Evolutionary conservation across 257 asterid genomes (phyloP), one percentile per base, ranked within the genome.

Genomic region (Datura wrightii): DNA sequence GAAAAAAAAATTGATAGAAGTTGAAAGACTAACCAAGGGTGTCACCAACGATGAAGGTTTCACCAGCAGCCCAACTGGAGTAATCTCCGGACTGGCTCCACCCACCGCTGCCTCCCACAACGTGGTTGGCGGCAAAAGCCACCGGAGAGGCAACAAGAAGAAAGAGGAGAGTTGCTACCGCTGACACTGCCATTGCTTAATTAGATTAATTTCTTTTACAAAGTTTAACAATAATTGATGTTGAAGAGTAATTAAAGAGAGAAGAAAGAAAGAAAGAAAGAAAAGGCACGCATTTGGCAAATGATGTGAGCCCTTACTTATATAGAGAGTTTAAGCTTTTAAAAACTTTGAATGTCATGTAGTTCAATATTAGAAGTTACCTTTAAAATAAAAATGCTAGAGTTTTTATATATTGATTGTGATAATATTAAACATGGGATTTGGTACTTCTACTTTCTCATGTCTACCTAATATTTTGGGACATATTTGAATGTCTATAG

Each of bases 61-160:
- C 69, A 63, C 85, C 90, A 10, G 66, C 67, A 50, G 94, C 90
- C 98, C 98, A 94, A 31, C 15, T 54, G 52, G 1, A 84, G 48
- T 90, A 92, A 85, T 89, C 79, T 37, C 70, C 83, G 13, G 74
- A 63, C 16, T 82, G 83, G 79, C 10, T 59, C 97, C 98, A 94
- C 59, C 92, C 91, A 10, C 52, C 3, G 55, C 8, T 3, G 70
- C 90, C 97, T 7, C 97, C 98, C 2, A 94, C 97, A 18, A 42
- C 59, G 87, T 89, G 89, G 48, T 88, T 82, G 5, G 85, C 88
- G 65, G 85, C 92, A 31, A 90, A 91, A 59, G 87, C 90, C 1
- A 86, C 93, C n/a, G 92, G 90, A 86, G 90, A 88, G 65, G 93
- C 86, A 74, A 91, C 67, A 46, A 91, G 55, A 34, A 94, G 86